Conservation (phyloP, 2,329 filamentous ascomycete species). For the Verticillium dahliae region DNA sequence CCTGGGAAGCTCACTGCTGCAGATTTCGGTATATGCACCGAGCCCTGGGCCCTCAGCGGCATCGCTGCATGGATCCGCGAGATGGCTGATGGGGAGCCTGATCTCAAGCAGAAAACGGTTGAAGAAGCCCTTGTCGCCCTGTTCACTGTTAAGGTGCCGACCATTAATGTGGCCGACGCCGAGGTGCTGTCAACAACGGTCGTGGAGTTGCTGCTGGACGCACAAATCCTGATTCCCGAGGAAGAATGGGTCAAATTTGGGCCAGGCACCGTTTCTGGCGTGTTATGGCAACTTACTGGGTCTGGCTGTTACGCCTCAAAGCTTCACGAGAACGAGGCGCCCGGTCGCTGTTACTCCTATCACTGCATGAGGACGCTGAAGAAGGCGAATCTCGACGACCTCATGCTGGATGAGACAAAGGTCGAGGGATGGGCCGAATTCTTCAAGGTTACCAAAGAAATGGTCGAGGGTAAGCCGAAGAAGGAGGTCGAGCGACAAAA, state of each 20-base stretch:
- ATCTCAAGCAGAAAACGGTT: constrained; percentile 77
- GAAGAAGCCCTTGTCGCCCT: constrained; percentile 82
- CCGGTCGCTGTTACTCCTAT: constrained; percentile 82
- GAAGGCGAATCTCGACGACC: constrained; percentile 80
- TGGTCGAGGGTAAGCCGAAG: constrained; percentile 62
- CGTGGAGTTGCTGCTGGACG: constrained; percentile 71
- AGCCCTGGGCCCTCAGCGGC: constrained; percentile 91
- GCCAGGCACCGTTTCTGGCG: constrained; percentile 72
- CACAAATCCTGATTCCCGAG: constrained; percentile 72
- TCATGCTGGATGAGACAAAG: constrained; percentile 62
- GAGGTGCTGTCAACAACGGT: constrained; percentile 77
- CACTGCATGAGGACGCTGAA: constrained; percentile 92
- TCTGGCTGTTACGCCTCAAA: constrained; percentile 85
- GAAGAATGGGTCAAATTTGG: constrained; percentile 98
- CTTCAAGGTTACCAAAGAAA: constrained; percentile 75
- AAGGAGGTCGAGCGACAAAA: constrained; percentile 94
- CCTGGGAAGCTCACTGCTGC: constrained; percentile 73
- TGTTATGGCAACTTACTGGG: constrained; percentile 88
- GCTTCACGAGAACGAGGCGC: constrained; percentile 64
- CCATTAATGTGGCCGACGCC: constrained; percentile 96
- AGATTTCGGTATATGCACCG: constrained; percentile 78
- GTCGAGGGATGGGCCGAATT: constrained; percentile 84
- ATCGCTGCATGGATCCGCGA: constrained; percentile 80
- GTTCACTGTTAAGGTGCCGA: constrained; percentile 92
- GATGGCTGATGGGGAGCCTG: constrained; percentile 85